Evolutionary conservation across 1,284 basidiomycete genomes (phyloP), one percentile per base, ranked within the genome.

Genomic region (Ceratobasidium sp.): DNA sequence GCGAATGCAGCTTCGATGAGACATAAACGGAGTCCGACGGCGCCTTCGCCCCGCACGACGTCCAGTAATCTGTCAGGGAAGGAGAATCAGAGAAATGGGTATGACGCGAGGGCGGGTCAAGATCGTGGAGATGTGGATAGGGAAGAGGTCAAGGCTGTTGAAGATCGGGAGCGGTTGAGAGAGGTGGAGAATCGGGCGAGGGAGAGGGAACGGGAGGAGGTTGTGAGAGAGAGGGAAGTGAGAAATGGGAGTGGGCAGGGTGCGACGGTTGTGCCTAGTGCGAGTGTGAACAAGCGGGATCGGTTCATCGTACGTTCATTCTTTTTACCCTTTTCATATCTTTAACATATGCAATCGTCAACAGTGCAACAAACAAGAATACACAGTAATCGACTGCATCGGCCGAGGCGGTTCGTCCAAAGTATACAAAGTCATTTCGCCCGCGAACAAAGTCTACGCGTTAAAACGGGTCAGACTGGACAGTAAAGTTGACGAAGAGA

Each of bases 351-450:
- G 4, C 4, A 33, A 42, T 28, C 72, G 33, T 33, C 33, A 4
- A 33, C 66, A 91, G 78, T 69, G 78, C 40, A 97, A 97, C 86
- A 94, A 92, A 83, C 92, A 91, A 82, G 85, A 89, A 0, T 98
- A 97, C 81, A 91, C 92, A 33, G 91, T 95, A 0, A 88, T 97
- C 0, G 95, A 97, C 81, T 87, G 96, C 84, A 92, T 98, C 75
- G 97, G 97, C 55, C 95, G 93, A 83, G 97, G 97, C 55, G 97
- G 97, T 0, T 94, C 95, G 10, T 97, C 96, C 20, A 93, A 95
- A 72, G 97, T 98, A 26, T 98, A 93, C 85, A 93, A 95, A 40
- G 96, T 97, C 13, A 89, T 97, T 83, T 94, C 91, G 82, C 87
- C 89, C 33, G 87, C 89, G 68, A 94, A 94, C 83, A 92, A 94